Percentiles rank a stretch among this genome's conserved stretches.
Conservation (phyloP, 1,139 yeast species). For the Geotrichum reessii region DNA sequence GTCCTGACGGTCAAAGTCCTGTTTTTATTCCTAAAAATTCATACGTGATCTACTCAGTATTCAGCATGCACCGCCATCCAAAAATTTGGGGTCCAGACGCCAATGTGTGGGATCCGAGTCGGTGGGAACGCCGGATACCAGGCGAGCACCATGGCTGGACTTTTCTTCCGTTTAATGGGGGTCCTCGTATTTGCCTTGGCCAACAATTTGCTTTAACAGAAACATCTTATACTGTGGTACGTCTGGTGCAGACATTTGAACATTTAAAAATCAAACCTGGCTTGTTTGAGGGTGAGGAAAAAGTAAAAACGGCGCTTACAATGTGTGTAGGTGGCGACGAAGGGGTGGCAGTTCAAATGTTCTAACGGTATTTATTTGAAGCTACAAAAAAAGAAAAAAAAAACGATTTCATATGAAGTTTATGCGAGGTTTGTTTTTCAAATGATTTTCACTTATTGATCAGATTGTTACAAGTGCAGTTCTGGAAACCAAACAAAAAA, state of each 20-base stretch:
- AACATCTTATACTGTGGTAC: conserved; percentile 44
- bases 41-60: conserved; percentile 43
- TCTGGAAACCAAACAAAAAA: not conserved
- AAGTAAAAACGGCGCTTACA: conserved; percentile 4
- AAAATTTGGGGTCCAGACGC: conserved; percentile 48
- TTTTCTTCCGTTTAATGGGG: conserved; percentile 53
- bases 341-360: conserved; percentile 1
- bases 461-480: too few relatives aligned
- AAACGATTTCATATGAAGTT: too few relatives aligned
- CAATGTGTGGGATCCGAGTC: conserved; percentile 45
- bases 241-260: conserved; percentile 37
- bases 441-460: not conserved
- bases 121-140: conserved; percentile 38
- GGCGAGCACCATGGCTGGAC: conserved; percentile 39
- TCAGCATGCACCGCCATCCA: conserved; percentile 43
- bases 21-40: conserved; percentile 46
- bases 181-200: conserved; percentile 56
- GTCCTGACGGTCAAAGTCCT: conserved; percentile 42
- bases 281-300: not conserved
- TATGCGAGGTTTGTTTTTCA: too few relatives aligned
- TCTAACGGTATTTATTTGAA: too few relatives aligned
- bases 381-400: too few relatives aligned
- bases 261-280: conserved; percentile 1
- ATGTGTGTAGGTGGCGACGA: conserved; percentile 11
- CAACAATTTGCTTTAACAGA: conserved; percentile 57